phyloP scores from a whole-genome alignment of 192 early-diverging fungal species.

The Allomyces macrogynus region DNA sequence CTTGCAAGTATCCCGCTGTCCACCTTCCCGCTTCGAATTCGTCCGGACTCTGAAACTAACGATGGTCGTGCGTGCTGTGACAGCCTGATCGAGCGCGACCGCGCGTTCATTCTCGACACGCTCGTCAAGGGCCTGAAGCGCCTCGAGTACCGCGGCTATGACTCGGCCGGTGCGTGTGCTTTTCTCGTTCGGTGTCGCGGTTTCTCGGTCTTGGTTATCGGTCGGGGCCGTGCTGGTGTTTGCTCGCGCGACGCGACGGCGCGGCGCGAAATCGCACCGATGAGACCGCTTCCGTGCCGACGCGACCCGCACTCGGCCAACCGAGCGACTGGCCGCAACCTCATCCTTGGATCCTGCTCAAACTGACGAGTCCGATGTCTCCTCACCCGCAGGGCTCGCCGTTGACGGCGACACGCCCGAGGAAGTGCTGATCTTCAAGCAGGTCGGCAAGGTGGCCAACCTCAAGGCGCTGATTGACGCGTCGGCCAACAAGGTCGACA shows the following conservation, averaged over 20 bases:
- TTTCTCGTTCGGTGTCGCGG: neutral
- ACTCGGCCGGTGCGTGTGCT: slow-evolving; percentile 70
- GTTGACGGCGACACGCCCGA: slow-evolving; percentile 65
- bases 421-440: slow-evolving; percentile 62
- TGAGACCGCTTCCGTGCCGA: too few relatives aligned
- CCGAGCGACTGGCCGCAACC: too few relatives aligned
- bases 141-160: slow-evolving; percentile 96
- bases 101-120: slow-evolving; percentile 68
- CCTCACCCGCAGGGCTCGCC: slow-evolving; percentile 40
- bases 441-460: slow-evolving; percentile 88
- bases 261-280: too few relatives aligned
- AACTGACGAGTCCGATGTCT: too few relatives aligned
- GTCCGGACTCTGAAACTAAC: too few relatives aligned
- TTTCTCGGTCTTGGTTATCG: too few relatives aligned
- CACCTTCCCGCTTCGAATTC: too few relatives aligned
- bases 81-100: slow-evolving; percentile 69
- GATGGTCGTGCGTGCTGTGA: too few relatives aligned
- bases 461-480: slow-evolving; percentile 61
- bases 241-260: too few relatives aligned
- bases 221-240: too few relatives aligned
- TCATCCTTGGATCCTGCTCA: too few relatives aligned
- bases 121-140: slow-evolving; percentile 80
- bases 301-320: too few relatives aligned
- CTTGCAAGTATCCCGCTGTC: slow-evolving; percentile 6
- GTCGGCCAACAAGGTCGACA: slow-evolving; percentile 41